phyloP scores from a whole-genome alignment of 495 filamentous ascomycete species.

The Neurospora sp. region DNA sequence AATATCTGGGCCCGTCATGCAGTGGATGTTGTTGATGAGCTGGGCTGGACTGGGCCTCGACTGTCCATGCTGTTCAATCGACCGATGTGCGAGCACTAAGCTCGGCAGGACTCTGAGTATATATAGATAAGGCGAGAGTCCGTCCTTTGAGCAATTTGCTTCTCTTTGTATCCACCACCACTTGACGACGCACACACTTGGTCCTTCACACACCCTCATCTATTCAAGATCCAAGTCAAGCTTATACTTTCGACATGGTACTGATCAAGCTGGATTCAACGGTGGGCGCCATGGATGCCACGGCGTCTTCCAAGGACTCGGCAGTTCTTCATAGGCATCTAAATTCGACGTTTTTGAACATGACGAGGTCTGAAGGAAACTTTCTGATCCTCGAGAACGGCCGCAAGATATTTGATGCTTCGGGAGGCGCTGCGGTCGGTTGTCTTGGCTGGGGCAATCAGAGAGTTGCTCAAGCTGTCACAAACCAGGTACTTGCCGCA shows the following conservation, averaged over 20 bases:
- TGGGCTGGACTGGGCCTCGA: constrained; percentile 6
- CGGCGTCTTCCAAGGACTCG: constrained; percentile 9
- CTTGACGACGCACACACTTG: not conserved
- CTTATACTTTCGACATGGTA: constrained; percentile 12
- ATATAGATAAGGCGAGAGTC: not conserved
- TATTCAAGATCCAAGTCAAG: not conserved
- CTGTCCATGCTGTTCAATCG: constrained; percentile 1
- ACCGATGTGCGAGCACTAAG: not conserved
- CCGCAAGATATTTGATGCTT: constrained; percentile 53
- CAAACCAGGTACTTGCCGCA: constrained; percentile 27
- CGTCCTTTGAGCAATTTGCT: not conserved
- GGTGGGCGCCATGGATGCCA: not conserved
- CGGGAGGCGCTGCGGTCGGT: constrained; percentile 45
- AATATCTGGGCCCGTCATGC: constrained; percentile 1
- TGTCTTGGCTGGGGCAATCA: constrained; percentile 40
- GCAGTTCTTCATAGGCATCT: constrained; percentile 29
- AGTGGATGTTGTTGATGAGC: not conserved
- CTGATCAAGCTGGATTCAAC: constrained; percentile 7
- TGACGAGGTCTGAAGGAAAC: constrained; percentile 24
- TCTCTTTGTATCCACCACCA: not conserved
- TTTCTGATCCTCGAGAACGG: constrained; percentile 45
- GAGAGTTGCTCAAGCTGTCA: constrained; percentile 34
- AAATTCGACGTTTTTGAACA: constrained; percentile 11
- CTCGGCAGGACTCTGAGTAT: not conserved
- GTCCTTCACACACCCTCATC: not conserved